phyloP scores from a whole-genome alignment of 208 protist genomes.

The Porcisia hertigi region DNA sequence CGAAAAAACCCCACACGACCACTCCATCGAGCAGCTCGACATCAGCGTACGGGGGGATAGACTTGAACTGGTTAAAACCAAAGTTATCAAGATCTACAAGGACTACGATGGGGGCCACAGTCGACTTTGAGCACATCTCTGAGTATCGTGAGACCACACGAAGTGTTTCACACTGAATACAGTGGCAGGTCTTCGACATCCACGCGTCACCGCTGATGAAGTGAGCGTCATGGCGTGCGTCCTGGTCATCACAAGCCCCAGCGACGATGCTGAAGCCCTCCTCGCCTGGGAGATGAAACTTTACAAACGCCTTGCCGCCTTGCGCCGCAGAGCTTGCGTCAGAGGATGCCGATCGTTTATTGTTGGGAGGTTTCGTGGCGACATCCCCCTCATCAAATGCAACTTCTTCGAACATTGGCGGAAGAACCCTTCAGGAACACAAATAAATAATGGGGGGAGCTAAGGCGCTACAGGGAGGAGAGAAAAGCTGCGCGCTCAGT shows the following conservation, averaged over 20 bases:
- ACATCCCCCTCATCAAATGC: constrained; percentile 38
- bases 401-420: constrained; percentile 50
- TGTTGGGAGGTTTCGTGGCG: neutral
- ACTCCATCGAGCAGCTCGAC: constrained; percentile 50
- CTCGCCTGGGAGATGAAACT: constrained; percentile 70
- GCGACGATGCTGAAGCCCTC: constrained; percentile 65
- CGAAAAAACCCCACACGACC: constrained; percentile 87
- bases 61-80: constrained; percentile 89
- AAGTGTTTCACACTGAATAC: constrained; percentile 72
- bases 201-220: constrained; percentile 82
- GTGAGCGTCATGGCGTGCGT: constrained; percentile 39
- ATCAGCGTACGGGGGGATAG: constrained; percentile 31
- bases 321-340: neutral
- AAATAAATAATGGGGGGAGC: neutral
- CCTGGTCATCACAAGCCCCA: constrained; percentile 46
- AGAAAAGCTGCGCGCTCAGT: too few species aligned
- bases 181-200: constrained; percentile 70
- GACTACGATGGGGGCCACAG: constrained; percentile 45
- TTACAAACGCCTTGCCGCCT: constrained; percentile 11
- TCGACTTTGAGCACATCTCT: constrained; percentile 3
- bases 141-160: constrained; percentile 42
- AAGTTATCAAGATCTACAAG: constrained; percentile 91
- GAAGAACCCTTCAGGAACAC: neutral
- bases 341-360: too few species aligned
- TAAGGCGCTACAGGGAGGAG: neutral